These are phyloP conservation scores for Pyrenula massariospora DNA, from an alignment of 495 filamentous ascomycete species.

Conservation along the genomic window DNA sequence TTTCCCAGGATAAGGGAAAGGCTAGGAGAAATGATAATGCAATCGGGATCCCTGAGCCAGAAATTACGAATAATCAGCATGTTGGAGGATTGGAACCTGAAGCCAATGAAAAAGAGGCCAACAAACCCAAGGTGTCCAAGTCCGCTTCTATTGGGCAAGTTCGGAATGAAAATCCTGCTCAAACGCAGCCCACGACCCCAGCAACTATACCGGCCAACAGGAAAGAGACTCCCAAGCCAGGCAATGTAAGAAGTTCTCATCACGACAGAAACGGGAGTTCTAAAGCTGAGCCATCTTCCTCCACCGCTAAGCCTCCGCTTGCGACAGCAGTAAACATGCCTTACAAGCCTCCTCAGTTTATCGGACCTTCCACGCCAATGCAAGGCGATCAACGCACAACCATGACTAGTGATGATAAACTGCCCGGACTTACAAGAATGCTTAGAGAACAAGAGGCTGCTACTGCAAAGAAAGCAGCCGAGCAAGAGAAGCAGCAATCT, in stretches of 20 bases:
- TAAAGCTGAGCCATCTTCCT: neutral
- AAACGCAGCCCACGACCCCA: no score
- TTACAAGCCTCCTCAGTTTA: neutral
- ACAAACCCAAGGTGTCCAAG: no score
- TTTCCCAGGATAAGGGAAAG: no score
- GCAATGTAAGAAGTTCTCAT: neutral
- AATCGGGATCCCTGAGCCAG: no score
- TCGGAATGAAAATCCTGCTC: no score
- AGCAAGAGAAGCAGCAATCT: neutral
- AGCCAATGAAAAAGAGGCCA: no score
- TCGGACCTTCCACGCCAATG: neutral
- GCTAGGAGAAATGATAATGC: no score
- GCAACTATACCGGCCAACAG: neutral
- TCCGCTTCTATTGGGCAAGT: no score
- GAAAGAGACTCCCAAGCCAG: neutral
- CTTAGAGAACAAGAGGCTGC: neutral
- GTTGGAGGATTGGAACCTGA: no score
- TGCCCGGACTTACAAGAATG: no score
- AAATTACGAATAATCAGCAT: no score
- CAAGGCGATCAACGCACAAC: neutral
- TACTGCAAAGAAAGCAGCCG: neutral
- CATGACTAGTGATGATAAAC: no score
- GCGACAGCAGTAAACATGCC: neutral
- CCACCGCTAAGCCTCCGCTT: neutral
- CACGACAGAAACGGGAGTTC: neutral